These are phyloP conservation scores for Claviceps maximensis DNA, from an alignment of 2,329 filamentous ascomycete species.

Conservation along the genomic window DNA sequence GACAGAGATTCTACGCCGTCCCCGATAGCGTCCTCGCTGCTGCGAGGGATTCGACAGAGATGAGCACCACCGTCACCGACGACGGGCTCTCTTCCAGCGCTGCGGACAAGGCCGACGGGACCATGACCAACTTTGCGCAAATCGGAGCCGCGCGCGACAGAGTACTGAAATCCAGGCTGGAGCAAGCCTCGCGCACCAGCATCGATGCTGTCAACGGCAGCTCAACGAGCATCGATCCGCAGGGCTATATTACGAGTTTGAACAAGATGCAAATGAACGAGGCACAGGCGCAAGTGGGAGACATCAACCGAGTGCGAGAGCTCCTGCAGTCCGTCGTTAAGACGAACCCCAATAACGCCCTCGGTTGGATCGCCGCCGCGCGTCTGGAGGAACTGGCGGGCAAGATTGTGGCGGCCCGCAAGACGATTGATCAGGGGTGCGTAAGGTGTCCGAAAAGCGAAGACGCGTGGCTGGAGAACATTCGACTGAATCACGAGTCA, in stretches of 20 bases:
- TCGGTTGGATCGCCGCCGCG: conserved; percentile 91
- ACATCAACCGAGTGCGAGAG: conserved; percentile 86
- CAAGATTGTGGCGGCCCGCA: conserved; percentile 78
- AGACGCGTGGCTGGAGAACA: conserved; percentile 93
- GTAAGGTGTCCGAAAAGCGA: conserved; percentile 87
- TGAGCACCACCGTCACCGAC: conserved; percentile 79
- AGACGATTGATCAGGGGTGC: conserved; percentile 77
- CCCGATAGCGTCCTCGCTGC: conserved; percentile 90
- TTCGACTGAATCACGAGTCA: conserved; percentile 70
- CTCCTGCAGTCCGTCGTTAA: conserved; percentile 94
- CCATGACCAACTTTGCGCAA: conserved; percentile 95
- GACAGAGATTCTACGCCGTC: conserved; percentile 86
- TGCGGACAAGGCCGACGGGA: conserved; percentile 54
- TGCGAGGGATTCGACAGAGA: conserved; percentile 64
- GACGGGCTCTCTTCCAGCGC: conserved; percentile 43
- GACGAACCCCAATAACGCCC: conserved; percentile 87
- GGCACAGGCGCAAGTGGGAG: conserved; percentile 73
- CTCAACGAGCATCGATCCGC: conserved; percentile 83
- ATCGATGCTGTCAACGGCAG: conserved; percentile 58
- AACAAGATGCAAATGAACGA: conserved; percentile 69
- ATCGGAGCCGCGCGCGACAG: conserved; percentile 95
- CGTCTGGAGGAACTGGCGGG: conserved; percentile 86
- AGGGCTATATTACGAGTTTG: conserved; percentile 88
- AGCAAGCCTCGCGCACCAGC: conserved; percentile 67
- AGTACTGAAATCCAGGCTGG: conserved; percentile 84